A percentile compares a stretch with the other conserved stretches of the same genome.
Conservation (phyloP, 2,329 filamentous ascomycete species). For the Trichoderma arundinaceum region DNA sequence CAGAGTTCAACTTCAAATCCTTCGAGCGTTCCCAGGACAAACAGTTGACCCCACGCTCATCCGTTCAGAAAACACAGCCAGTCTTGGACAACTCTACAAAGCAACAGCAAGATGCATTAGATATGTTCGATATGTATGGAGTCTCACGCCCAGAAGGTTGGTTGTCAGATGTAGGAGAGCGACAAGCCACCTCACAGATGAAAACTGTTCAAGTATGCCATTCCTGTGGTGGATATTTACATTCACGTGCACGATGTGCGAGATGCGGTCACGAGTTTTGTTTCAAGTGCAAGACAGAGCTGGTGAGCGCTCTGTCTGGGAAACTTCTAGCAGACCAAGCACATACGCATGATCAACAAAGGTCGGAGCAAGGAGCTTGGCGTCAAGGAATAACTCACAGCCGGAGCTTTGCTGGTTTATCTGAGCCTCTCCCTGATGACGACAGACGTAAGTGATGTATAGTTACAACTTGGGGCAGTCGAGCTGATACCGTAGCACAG, state of each 20-base stretch:
- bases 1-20: not conserved
- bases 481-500: not conserved
- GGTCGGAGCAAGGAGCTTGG: not conserved
- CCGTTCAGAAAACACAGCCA: conserved; percentile 32
- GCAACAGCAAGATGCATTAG: conserved; percentile 51
- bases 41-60: conserved; percentile 24
- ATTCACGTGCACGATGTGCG: conserved; percentile 49
- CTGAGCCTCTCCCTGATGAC: not conserved
- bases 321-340: not conserved
- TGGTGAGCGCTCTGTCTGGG: conserved; percentile 32
- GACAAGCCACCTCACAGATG: conserved; percentile 33
- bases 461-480: not conserved
- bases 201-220: conserved; percentile 53
- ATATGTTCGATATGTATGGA: conserved; percentile 55
- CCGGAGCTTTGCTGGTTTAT: conserved; percentile 9
- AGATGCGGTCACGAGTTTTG: conserved; percentile 60
- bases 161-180: conserved; percentile 49
- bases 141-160: conserved; percentile 54
- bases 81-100: conserved; percentile 44
- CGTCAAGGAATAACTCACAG: conserved; percentile 1
- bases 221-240: conserved; percentile 53
- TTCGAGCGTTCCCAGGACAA: not conserved
- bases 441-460: not conserved
- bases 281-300: conserved; percentile 51
- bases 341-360: not conserved